Evolutionary conservation across 306 rosid species (phyloP).

Genomic region (Cucurbita argyrosperma): DNA sequence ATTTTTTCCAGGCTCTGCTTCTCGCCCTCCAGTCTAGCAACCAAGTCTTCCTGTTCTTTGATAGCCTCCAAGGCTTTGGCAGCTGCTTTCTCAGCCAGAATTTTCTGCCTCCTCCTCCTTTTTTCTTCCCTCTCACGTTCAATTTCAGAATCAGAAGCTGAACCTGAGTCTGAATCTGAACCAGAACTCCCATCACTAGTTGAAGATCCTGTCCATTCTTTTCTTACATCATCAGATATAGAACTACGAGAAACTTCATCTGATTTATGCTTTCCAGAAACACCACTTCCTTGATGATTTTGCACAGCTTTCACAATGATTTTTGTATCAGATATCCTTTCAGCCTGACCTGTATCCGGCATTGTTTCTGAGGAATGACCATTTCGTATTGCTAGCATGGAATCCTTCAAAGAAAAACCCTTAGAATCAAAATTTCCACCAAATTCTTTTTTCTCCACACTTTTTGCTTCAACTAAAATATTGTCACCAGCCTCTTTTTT

Average conservation of each 20-base stretch:
- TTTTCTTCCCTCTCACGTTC: slow-evolving; percentile 81
- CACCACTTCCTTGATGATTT: slow-evolving; percentile 24
- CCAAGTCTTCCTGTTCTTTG: slow-evolving; percentile 71
- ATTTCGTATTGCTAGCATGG: slow-evolving; percentile 9
- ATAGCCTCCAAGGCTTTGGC: slow-evolving; percentile 70
- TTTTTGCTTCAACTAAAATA: slow-evolving; percentile 13
- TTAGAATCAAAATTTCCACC: slow-evolving; percentile 11
- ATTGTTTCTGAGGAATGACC: slow-evolving; percentile 9
- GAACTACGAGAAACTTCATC: slow-evolving; percentile 34
- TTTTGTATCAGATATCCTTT: slow-evolving; percentile 19
- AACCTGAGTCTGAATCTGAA: slow-evolving; percentile 60
- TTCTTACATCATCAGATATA: slow-evolving; percentile 41
- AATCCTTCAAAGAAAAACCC: slow-evolving; percentile 20
- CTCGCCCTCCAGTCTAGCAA: slow-evolving; percentile 95
- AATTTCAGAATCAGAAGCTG: slow-evolving; percentile 69
- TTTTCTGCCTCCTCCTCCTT: slow-evolving; percentile 48
- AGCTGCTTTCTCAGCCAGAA: slow-evolving; percentile 78
- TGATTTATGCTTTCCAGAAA: slow-evolving; percentile 25
- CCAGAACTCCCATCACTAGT: slow-evolving; percentile 53
- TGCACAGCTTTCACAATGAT: slow-evolving; percentile 16
- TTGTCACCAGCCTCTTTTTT: slow-evolving; percentile 19
- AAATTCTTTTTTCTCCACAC: slow-evolving; percentile 24
- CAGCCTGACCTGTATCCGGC: slow-evolving; percentile 12
- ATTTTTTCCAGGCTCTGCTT: slow-evolving; percentile 91
- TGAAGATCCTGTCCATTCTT: slow-evolving; percentile 24